Base-by-base conservation (phyloP, 306 rosid genomes). In the Cicer judaicum region DNA sequence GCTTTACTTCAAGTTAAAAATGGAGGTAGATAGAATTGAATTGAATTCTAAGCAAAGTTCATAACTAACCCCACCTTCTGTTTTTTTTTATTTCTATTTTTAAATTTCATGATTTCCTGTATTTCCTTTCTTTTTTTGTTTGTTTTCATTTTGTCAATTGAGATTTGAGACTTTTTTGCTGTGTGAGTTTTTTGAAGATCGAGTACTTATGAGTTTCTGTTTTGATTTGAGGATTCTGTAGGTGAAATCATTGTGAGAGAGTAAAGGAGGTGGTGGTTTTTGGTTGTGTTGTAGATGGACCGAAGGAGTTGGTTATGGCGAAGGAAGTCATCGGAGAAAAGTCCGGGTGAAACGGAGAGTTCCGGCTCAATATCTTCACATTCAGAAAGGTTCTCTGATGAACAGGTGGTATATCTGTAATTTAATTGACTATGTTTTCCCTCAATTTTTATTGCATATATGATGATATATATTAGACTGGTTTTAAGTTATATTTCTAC, bases 231-330 rank as follows among this genome's bases (percentile, higher is more conserved):
- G 79, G 81, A 68, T 61, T 14, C 66, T 79, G 69, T 70, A 79
- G 79, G 71, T 76, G 73, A 79, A 50, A 73, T 68, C 62, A 54
- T 62, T 56, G 65, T 61, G 84, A 79, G 74, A 73, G 79, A 78
- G 73, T 68, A 18, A 39, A 29, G 76, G 62, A 66, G 78, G 75
- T 59, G 18, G 2, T 59, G 43, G 65, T 70, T 43, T 75, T 42
- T 59, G 8, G 46, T 46, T 66, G 29, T 69, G 13, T 55, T 72
- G 64, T 44, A 73, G 82, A 92, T 92, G 97, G 91, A 92, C 80
- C 60, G 91, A 47, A 74, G 89, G 79, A 92, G 93, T 76, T 86
- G 91, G 92, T 86, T 92, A 38, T 92, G 97, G 97, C 86, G 91
- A 38, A 84, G 90, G 79, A 92, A 89, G 78, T 89, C 96, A 15